These are phyloP conservation scores for Vigna angularis DNA, from an alignment of 306 rosid species.

Conservation along the genomic window DNA sequence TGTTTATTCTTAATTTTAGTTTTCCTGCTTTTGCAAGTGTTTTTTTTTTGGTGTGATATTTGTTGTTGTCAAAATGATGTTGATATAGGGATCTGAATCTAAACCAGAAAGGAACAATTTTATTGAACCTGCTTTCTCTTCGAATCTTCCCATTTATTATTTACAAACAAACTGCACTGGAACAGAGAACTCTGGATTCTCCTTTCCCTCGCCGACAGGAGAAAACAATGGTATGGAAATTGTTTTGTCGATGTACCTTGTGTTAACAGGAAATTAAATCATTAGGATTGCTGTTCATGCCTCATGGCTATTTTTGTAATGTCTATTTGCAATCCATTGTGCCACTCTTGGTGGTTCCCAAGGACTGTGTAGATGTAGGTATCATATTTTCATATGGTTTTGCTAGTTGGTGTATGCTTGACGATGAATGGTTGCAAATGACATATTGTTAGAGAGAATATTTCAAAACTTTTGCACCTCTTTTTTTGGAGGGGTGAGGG, in stretches of 20 bases:
- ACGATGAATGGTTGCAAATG: background rate
- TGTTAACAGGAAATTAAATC: constrained; percentile 4
- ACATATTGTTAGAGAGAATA: background rate
- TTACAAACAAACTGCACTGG: constrained; percentile 62
- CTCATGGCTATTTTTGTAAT: background rate
- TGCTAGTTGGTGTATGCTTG: background rate
- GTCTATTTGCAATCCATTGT: background rate
- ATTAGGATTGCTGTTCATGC: background rate
- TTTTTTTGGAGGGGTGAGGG: background rate
- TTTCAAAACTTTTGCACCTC: background rate
- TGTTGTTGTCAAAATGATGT: constrained; percentile 41
- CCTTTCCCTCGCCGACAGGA: constrained; percentile 41
- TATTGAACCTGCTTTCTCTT: constrained; percentile 68
- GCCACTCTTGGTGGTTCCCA: constrained; percentile 3
- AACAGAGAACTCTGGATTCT: constrained; percentile 36
- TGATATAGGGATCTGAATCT: constrained; percentile 71
- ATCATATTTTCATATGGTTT: background rate
- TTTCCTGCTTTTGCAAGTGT: background rate
- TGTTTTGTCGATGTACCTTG: constrained; percentile 27
- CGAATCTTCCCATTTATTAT: constrained; percentile 57
- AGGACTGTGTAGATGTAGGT: background rate
- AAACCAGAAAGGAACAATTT: constrained; percentile 45
- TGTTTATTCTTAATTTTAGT: background rate
- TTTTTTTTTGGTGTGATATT: background rate
- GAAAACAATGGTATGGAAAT: constrained; percentile 55